Evolutionary conservation across 2,329 filamentous ascomycete species (phyloP).

Genomic region (Dothistroma septosporum): DNA sequence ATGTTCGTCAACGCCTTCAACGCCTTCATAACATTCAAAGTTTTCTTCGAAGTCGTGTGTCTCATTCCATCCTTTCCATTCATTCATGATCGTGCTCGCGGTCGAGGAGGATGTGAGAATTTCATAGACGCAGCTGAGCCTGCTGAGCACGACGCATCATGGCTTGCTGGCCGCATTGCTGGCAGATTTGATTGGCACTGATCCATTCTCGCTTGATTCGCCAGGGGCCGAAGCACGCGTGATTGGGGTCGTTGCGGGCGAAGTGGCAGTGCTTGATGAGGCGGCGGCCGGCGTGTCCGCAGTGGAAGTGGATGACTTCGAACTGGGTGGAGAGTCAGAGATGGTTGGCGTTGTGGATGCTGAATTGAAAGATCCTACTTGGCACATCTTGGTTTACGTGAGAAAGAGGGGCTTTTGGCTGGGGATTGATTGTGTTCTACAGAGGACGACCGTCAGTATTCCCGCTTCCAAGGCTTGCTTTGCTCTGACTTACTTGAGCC

Average conservation of each 20-base stretch:
- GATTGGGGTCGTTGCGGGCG: constrained; percentile 66
- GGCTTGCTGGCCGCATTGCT: constrained; percentile 30
- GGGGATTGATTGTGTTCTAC: not conserved
- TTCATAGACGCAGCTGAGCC: constrained; percentile 21
- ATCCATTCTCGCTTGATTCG: constrained; percentile 57
- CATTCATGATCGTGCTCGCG: not conserved
- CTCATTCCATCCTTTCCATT: not conserved
- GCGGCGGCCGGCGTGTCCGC: constrained; percentile 57
- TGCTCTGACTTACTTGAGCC: not conserved
- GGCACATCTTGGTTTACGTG: constrained; percentile 24
- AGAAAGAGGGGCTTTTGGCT: not conserved
- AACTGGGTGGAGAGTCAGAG: constrained; percentile 42
- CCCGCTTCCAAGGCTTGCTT: not conserved
- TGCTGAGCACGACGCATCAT: constrained; percentile 26
- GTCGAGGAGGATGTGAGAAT: not conserved
- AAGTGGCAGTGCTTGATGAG: constrained; percentile 70
- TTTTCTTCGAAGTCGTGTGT: not conserved
- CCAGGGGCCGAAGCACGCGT: constrained; percentile 66
- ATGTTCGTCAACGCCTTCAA: constrained; percentile 28
- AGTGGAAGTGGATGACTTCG: constrained; percentile 64
- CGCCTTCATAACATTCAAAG: not conserved
- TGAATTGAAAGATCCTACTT: constrained; percentile 18
- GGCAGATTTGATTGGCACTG: constrained; percentile 54
- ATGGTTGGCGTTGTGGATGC: not conserved
- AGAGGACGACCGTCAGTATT: not conserved